These are phyloP conservation scores for Pachysandra terminalis DNA, from an alignment of 164 flowering plant species.

Conservation along the genomic window DNA sequence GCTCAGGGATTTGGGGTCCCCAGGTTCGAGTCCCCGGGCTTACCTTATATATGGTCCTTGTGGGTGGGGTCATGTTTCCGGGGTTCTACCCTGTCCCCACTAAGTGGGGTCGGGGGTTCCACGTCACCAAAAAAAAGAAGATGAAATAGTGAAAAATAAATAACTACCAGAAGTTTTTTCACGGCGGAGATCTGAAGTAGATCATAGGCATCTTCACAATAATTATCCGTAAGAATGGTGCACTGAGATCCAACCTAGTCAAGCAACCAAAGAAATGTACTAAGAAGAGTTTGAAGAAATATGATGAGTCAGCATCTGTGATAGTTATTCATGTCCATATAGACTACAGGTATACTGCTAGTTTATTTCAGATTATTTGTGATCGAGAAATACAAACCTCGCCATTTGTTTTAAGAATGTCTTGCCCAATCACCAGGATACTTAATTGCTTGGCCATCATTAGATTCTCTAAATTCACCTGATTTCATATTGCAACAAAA, in stretches of 20 bases:
- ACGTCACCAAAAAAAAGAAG: too few relatives aligned
- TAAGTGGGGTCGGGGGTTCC: too few relatives aligned
- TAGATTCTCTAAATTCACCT: conserved; percentile 70
- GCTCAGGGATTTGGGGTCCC: too few relatives aligned
- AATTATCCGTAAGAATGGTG: conserved; percentile 72
- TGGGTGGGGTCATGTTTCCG: too few relatives aligned
- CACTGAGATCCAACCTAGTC: conserved; percentile 59
- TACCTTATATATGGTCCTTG: too few relatives aligned
- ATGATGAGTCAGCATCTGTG: not conserved
- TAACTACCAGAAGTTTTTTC: conserved; percentile 70
- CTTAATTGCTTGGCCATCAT: conserved; percentile 45
- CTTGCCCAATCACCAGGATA: conserved; percentile 62
- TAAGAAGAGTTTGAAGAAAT: not conserved
- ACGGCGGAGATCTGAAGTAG: too few relatives aligned
- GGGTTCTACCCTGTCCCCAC: too few relatives aligned
- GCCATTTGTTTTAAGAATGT: conserved; percentile 45
- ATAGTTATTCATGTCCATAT: not conserved
- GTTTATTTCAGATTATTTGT: not conserved
- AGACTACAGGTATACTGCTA: too few relatives aligned
- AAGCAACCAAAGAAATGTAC: conserved; percentile 5
- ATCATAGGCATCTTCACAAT: too few relatives aligned
- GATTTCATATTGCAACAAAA: conserved; percentile 13
- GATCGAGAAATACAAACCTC: conserved; percentile 38
- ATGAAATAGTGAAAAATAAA: conserved; percentile 53
- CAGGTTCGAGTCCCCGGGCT: too few relatives aligned